Evolutionary conservation across 768 basidiomycete genomes (phyloP), one percentile per base, ranked within the genome.

Genomic region (Chlorophyllum brunneum): DNA sequence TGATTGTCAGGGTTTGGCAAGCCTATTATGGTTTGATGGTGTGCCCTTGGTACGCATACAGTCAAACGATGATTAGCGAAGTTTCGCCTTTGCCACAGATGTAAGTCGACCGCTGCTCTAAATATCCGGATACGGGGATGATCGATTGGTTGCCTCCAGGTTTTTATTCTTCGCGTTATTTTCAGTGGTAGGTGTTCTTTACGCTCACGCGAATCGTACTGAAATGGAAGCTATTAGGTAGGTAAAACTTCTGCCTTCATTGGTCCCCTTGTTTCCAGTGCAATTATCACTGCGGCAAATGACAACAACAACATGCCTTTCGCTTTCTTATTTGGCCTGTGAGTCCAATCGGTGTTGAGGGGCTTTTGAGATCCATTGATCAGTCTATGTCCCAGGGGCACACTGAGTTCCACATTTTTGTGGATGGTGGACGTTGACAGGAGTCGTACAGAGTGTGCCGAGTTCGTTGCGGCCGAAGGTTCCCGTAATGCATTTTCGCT

Each of bases 11-110:
- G 85, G 56, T 80, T 26, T 87, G 85, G 60, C 85, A 86, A 59
- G 83, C 74, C 9, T 85, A 78, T 61, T 87, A 83, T 59, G 86
- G 85, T 13, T 67, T 89, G 24, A 74, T 86, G 77, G 83, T 86
- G 3, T 87, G 86, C 58, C 86, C 86, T 2, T 88, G 86, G 85
- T 88, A 87, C 62, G 85, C 86, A 38, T 87, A 88, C 61, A 86
- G 86, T 62, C 85, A 88, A 64, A 88, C 85, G 1, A 85, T 89
- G 88, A 89, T 89, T 54, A 85, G 81, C 63, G 85, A 90, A 58
- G 86, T 90, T 23, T 85, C 82, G 34, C 85, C 83, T 33, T 65
- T 82, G 48, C 79, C 82, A 29, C 87, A 86, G 67, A 88, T 85
- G 85, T 83, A 63, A 31, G 71, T 63, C 18, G 15, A n/a, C 54